Base-by-base conservation (phyloP, 371 early-diverging fungal genomes). In the Synchytrium microbalum region DNA sequence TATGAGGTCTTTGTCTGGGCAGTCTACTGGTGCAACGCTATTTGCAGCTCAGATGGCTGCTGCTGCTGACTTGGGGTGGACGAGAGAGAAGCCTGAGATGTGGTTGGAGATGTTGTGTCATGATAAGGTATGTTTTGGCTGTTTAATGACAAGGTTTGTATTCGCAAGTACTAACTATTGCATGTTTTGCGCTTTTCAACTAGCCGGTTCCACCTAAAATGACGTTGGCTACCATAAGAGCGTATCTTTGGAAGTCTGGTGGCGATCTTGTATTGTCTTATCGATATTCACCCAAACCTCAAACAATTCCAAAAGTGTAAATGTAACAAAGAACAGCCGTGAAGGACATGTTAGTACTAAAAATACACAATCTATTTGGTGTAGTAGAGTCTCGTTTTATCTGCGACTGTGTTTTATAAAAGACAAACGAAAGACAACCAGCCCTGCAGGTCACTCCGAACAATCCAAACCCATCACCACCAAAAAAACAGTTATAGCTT, bases 221-320 rank as follows among this genome's bases (percentile, higher is more conserved):
- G 81, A 93, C 96, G 1, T 68, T 96, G 32, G 92, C 91, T 0
- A 85, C 92, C 0, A 84, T 92, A 46, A 87, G 86, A 65, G 78
- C 89, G n/a, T 81, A 85, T 61, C 75, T 91, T 25, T 89, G 92
- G 88, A 93, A 92, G 67, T 75, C 87, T 0, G 82, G 84, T 54
- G 88, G 88, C 24, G 96, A 93, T 73, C 76, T 92, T 33, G 54
- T 65, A 3, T 62, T 75, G 28, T 30, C n/a, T 25, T 69, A 69
- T n/a, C n/a, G n/a, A n/a, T n/a, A n/a, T n/a, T n/a, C n/a, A n/a
- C n/a, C n/a, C n/a, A n/a, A n/a, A n/a, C n/a, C n/a, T n/a, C n/a
- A n/a, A n/a, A n/a, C n/a, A n/a, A n/a, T n/a, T n/a, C n/a, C n/a
- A n/a, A n/a, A n/a, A n/a, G n/a, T n/a, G n/a, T n/a, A n/a, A n/a